Evolutionary conservation across 305 asterid genomes (phyloP).

Genomic region (Coffea humblotiana): DNA sequence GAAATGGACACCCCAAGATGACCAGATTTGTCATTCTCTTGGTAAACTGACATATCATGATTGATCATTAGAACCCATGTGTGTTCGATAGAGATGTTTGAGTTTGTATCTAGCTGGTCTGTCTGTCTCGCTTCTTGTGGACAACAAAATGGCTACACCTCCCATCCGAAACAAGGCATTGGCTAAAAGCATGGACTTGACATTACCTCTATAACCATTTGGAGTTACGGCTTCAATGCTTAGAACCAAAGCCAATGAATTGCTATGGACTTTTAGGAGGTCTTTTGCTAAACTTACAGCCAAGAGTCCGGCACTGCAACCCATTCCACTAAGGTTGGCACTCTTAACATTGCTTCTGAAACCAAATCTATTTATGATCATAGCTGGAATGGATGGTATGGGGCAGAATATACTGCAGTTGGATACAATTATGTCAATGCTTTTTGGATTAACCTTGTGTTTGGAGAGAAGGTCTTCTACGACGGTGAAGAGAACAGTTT

Average conservation of each 20-base stretch:
- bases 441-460: conserved; percentile 38
- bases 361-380: conserved; percentile 47
- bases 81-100: conserved; percentile 40
- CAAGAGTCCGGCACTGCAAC: conserved; percentile 60
- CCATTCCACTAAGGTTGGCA: conserved; percentile 61
- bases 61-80: conserved; percentile 50
- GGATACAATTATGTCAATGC: conserved; percentile 48
- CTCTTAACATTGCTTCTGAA: conserved; percentile 50
- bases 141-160: conserved; percentile 42
- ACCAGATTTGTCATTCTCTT: conserved; percentile 35
- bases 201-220: conserved; percentile 35
- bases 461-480: conserved; percentile 43
- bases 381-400: conserved; percentile 51
- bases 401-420: conserved; percentile 67
- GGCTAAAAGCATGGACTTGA: conserved; percentile 47
- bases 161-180: conserved; percentile 54
- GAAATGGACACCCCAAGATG: conserved; percentile 36
- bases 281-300: conserved; percentile 50
- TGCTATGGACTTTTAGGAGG: conserved; percentile 35
- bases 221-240: conserved; percentile 54
- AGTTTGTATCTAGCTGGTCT: conserved; percentile 41
- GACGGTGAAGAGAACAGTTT: conserved; percentile 39
- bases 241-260: conserved; percentile 49
- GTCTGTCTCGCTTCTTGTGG: conserved; percentile 35
- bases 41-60: conserved; percentile 45